Percentiles rank a stretch among this genome's conserved stretches.
phyloP scores from a whole-genome alignment of 805 yeast genomes.

The Saccharomyces mikatae region DNA sequence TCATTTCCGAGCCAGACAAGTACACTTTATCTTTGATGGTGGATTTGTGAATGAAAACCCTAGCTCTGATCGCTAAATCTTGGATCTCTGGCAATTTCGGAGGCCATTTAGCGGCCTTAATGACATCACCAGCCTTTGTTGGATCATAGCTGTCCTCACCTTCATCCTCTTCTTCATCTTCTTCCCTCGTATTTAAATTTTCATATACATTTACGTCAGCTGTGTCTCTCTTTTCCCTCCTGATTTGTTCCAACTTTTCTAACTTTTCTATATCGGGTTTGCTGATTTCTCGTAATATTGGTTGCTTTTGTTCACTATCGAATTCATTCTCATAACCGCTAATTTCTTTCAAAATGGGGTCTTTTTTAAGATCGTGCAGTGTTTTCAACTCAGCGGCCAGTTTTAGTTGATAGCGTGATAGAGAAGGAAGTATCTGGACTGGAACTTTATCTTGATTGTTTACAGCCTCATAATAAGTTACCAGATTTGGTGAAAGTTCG shows the following conservation, averaged over 20 bases:
- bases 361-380: slow-evolving; percentile 39
- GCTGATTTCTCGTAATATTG: slow-evolving; percentile 15
- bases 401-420: slow-evolving; percentile 46
- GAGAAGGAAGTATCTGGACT: slow-evolving; percentile 40
- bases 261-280: slow-evolving; percentile 13
- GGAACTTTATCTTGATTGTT: slow-evolving; percentile 27
- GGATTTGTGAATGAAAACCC: slow-evolving; percentile 80
- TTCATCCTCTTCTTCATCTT: slow-evolving; percentile 27
- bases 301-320: slow-evolving; percentile 9
- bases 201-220: neutral
- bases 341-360: slow-evolving; percentile 51
- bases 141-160: slow-evolving; percentile 22
- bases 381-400: slow-evolving; percentile 56
- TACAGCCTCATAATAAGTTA: slow-evolving; percentile 33
- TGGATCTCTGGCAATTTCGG: slow-evolving; percentile 67
- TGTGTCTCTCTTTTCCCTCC: slow-evolving; percentile 4
- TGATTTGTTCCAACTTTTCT: slow-evolving; percentile 2
- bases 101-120: slow-evolving; percentile 34
- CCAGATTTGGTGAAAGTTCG: slow-evolving; percentile 47
- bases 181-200: slow-evolving; percentile 17
- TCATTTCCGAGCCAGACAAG: slow-evolving; percentile 47
- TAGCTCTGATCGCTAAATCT: slow-evolving; percentile 48
- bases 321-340: slow-evolving; percentile 32
- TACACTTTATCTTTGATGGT: slow-evolving; percentile 50
- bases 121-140: slow-evolving; percentile 7